A percentile compares a stretch with the other conserved stretches of the same genome.
Evolutionary conservation across 1,139 yeast species (phyloP).

Genomic region (Lodderomyces theae): DNA sequence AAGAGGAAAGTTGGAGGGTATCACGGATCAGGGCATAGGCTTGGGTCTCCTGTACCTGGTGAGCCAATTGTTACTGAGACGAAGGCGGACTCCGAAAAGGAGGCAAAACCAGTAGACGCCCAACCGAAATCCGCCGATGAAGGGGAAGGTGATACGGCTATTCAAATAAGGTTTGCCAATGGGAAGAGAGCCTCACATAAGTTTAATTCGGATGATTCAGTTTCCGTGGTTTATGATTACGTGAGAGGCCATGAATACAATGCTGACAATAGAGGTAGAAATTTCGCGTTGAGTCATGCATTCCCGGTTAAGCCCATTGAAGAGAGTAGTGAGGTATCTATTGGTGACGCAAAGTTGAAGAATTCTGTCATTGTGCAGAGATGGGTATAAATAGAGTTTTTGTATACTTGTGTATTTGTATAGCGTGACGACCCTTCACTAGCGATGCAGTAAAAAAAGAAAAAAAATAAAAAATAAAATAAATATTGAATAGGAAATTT

Average conservation of each 20-base stretch:
- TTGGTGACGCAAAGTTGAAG: slow-evolving; percentile 72
- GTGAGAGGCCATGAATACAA: slow-evolving; percentile 50
- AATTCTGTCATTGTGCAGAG: slow-evolving; percentile 91
- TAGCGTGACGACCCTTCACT: not conserved
- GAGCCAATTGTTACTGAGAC: slow-evolving; percentile 31
- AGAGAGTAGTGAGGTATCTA: slow-evolving; percentile 47
- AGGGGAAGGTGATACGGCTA: slow-evolving; percentile 65
- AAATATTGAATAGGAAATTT: not conserved
- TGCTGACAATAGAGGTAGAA: slow-evolving; percentile 41
- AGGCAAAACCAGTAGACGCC: slow-evolving; percentile 14
- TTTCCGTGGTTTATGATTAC: slow-evolving; percentile 67
- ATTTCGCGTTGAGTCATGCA: slow-evolving; percentile 71
- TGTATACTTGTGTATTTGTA: not conserved
- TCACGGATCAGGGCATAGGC: slow-evolving; percentile 78
- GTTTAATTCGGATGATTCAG: slow-evolving; percentile 64
- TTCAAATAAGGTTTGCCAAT: slow-evolving; percentile 83
- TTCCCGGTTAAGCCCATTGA: slow-evolving; percentile 80
- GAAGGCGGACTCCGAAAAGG: slow-evolving; percentile 13
- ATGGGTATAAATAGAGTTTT: slow-evolving; percentile 40
- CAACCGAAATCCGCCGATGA: slow-evolving; percentile 13
- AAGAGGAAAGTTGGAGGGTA: slow-evolving; percentile 69
- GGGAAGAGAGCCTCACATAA: slow-evolving; percentile 69
- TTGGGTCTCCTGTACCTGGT: slow-evolving; percentile 89
- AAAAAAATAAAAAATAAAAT: too few species aligned
- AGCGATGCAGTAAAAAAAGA: too few species aligned